Evolutionary conservation across 345 rosid species (phyloP), one percentile per base, ranked within the genome.

Genomic region (Gossypium thurberi): DNA sequence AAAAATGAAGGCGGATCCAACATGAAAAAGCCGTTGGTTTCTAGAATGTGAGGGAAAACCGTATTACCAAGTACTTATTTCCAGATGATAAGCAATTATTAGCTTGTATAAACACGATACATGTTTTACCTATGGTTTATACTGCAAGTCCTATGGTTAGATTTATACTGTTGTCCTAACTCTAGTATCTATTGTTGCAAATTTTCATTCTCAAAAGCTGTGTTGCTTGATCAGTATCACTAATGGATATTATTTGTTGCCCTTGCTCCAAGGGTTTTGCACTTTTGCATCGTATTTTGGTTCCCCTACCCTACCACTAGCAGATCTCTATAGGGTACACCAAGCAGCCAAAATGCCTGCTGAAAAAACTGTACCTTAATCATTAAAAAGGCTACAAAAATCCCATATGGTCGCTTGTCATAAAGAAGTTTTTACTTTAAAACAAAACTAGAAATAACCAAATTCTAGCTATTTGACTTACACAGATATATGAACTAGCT

Each of bases 1-100:
- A 74, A 64, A 20, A 13, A 63, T 26, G 85, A 72, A 75, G 69
- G 72, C 50, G 73, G 74, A 53, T 40, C 60, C 3, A 21, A 15
- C 11, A 53, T 10, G 48, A 33, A 69, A 53, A 69, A 37, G 28
- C n/a, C 3, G 21, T 69, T 28, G 6, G 10, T 6, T 7, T 70
- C 73, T 5, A 70, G 33, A 70, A 53, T 70, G 50, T 70, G 73
- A 50, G 44, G 13, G 33, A 44, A 44, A 44, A 46, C 40, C 13
- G 42, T 37, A 13, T 8, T 25, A 48, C 20, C 14, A 52, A 13
- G 42, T 67, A 23, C 4, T 67, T 15, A 23, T 47, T 20, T 23
- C 56, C 42, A 8, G 56, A 25, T 25, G 40, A 67, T 48, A 15
- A 50, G 55, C 55, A 50, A 50, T 11, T 42, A 18, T 18, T 42